Base-by-base conservation (phyloP, 768 basidiomycete species). In the Lentinula raphanica region DNA sequence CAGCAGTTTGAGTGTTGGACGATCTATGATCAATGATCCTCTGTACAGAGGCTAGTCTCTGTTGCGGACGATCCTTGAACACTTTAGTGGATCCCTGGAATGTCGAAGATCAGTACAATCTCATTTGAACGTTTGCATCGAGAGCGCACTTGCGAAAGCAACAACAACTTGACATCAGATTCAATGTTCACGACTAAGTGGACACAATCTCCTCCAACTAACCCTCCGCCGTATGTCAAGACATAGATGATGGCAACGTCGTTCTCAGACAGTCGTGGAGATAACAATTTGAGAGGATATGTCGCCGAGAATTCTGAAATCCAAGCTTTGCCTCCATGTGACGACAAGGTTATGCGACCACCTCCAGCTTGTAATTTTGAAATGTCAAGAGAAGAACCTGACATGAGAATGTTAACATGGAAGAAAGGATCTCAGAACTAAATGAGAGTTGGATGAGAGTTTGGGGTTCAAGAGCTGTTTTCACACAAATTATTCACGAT, bases 11-110 rank as follows among this genome's bases (percentile, higher is more conserved):
- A 21, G 23, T n/a, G 21, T 7, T 21, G 9, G 12, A n/a, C 15
- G 44, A 53, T 38, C 15, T 39, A 32, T 42, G 17, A 31, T 19
- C 53, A n/a, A n/a, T n/a, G 7, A 21, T 21, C 19, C 31, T 48
- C 31, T 65, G 59, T 36, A 72, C 71, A 45, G 77, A 74, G 27
- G 87, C 82, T 28, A 79, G 75, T 36, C 85, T 78, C 59, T 78
- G 76, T n/a, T 83, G 85, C 7, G 77, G 71, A 23, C 94, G 84
- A 19, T 78, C 75, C 71, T 94, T 95, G 78, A 96, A 98, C 19
- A 98, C 89, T 69, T 98, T 98, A 9, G 95, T 98, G 3, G 89
- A 92, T 31, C 93, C 92, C 93, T 94, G 63, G 32, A 23, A 27
- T 51, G 39, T 38, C 40, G 48, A 53, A 49, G 40, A 45, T 44